Percentiles rank a stretch among this genome's conserved stretches.
Conservation (phyloP, 2,329 filamentous ascomycete species). For the Aureobasidium namibiae region DNA sequence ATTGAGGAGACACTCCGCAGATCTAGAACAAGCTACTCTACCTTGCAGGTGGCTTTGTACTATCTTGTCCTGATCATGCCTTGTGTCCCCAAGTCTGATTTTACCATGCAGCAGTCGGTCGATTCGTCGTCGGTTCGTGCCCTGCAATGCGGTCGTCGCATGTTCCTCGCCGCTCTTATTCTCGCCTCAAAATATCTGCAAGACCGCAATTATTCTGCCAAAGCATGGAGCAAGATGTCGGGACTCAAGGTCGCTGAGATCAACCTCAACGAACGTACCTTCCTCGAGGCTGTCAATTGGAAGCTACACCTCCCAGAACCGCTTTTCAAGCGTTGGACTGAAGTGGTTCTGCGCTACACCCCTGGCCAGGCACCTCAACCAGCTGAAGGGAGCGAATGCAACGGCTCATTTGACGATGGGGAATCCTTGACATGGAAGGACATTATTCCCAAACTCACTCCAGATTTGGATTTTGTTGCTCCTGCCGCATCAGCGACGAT, state of each 20-base stretch:
- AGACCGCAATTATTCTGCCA: constrained; percentile 93
- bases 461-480: constrained; percentile 41
- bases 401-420: constrained; percentile 9
- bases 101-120: constrained; percentile 75
- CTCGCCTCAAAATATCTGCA: constrained; percentile 96
- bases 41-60: constrained; percentile 90
- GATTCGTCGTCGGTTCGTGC: constrained; percentile 66
- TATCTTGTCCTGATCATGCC: constrained; percentile 92
- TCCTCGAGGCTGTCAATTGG: constrained; percentile 85
- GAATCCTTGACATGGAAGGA: constrained; percentile 30
- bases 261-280: constrained; percentile 92
- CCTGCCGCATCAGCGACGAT: not conserved
- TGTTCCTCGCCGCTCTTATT: constrained; percentile 93
- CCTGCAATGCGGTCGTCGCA: constrained; percentile 89
- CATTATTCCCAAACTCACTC: constrained; percentile 48
- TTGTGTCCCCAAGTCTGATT: constrained; percentile 74
- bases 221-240: constrained; percentile 98
- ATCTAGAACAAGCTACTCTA: constrained; percentile 95
- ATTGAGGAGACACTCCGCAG: constrained; percentile 95
- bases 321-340: constrained; percentile 86
- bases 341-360: constrained; percentile 79
- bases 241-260: constrained; percentile 90
- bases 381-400: constrained; percentile 16
- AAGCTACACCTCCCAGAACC: constrained; percentile 86
- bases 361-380: constrained; percentile 39